Conservation (phyloP, 768 basidiomycete genomes). For the Hypholoma sublateritium region DNA sequence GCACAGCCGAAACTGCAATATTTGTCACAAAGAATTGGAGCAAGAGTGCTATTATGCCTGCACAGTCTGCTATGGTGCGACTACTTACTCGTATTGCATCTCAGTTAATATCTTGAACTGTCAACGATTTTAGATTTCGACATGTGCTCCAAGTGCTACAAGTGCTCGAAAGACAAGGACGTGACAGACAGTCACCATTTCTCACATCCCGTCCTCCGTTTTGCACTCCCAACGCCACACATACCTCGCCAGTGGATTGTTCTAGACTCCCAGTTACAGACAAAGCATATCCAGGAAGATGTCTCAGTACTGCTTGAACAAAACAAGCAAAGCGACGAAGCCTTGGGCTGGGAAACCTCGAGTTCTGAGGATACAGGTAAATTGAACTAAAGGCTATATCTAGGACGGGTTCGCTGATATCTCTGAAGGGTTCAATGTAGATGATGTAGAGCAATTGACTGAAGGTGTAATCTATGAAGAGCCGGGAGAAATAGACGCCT, state of each 20-base stretch:
- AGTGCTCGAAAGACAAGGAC: background rate
- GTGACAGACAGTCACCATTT: background rate
- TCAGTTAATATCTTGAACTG: background rate
- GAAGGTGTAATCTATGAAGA: too few species aligned
- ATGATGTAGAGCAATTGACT: too few species aligned
- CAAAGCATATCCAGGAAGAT: background rate
- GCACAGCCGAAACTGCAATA: background rate
- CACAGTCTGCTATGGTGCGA: constrained; percentile 2
- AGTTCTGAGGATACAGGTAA: too few species aligned
- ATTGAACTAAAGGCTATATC: too few species aligned
- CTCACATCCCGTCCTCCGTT: constrained; percentile 4
- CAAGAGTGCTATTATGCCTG: constrained; percentile 4
- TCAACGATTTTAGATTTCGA: constrained; percentile 2
- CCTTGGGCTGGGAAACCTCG: background rate
- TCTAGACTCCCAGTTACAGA: background rate
- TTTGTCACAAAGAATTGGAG: background rate
- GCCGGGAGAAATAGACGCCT: too few species aligned
- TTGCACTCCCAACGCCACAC: background rate
- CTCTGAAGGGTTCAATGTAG: too few species aligned
- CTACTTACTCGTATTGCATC: background rate
- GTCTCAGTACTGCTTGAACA: background rate
- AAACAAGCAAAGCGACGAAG: background rate
- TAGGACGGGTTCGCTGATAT: too few species aligned
- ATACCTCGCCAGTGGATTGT: constrained; percentile 1
- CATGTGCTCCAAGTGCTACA: constrained; percentile 5